Evolutionary conservation across 2,329 filamentous ascomycete genomes (phyloP).

Genomic region (Hymenoscyphus albidus): DNA sequence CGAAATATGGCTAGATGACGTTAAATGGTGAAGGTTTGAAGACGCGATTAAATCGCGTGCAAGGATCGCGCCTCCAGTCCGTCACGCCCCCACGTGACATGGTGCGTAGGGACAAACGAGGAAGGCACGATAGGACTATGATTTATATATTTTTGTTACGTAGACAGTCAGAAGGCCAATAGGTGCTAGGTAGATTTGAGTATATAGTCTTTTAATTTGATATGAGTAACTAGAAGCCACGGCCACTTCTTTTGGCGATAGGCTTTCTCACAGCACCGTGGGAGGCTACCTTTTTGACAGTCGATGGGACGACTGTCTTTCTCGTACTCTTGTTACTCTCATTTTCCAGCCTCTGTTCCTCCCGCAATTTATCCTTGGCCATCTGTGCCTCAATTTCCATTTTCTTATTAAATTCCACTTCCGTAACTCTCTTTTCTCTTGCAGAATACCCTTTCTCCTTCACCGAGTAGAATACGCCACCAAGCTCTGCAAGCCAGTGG

Average conservation of each 20-base stretch:
- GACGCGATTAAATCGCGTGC: not conserved
- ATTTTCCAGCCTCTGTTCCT: conserved; percentile 52
- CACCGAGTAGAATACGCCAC: conserved; percentile 94
- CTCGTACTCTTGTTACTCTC: conserved; percentile 47
- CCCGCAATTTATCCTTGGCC: conserved; percentile 73
- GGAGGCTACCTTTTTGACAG: conserved; percentile 55
- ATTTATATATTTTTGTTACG: no score
- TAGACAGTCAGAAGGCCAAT: no score
- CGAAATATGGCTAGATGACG: not conserved
- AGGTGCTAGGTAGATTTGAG: no score
- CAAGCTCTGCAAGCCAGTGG: conserved; percentile 93
- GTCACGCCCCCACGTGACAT: not conserved
- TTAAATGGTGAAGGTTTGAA: not conserved
- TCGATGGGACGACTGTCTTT: conserved; percentile 39
- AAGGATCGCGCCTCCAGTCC: not conserved
- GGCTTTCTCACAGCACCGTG: conserved; percentile 61
- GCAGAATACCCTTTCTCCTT: conserved; percentile 96
- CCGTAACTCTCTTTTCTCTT: conserved; percentile 78
- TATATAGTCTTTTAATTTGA: not conserved
- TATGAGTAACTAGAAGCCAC: conserved; percentile 38
- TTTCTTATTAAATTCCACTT: conserved; percentile 86
- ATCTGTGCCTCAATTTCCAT: conserved; percentile 94
- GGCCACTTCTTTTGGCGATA: conserved; percentile 51
- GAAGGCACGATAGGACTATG: no score
- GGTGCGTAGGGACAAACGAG: not conserved